These are phyloP conservation scores for Rosa persica DNA, from an alignment of 306 rosid genomes.

Conservation along the genomic window DNA sequence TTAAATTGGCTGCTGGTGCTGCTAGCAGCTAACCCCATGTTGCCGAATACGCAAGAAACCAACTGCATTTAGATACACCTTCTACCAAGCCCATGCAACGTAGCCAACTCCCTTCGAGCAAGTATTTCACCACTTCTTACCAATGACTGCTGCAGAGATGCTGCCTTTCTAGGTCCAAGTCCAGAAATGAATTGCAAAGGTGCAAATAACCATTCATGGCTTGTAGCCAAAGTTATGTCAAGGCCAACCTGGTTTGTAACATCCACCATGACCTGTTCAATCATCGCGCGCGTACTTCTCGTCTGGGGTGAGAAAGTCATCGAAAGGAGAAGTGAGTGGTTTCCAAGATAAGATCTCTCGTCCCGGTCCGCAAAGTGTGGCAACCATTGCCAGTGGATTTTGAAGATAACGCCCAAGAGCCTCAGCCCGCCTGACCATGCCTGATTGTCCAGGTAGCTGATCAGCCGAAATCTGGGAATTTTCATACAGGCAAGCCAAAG, in stretches of 20 bases:
- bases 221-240: not conserved
- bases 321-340: not conserved
- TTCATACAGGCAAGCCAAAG: conserved; percentile 81
- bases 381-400: conserved; percentile 84
- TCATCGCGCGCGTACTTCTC: not conserved
- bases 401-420: conserved; percentile 86
- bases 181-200: not conserved
- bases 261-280: not conserved
- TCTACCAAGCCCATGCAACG: not conserved
- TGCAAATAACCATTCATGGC: not conserved
- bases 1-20: not conserved
- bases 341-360: not conserved
- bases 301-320: not conserved
- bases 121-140: not conserved
- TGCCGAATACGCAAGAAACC: not conserved
- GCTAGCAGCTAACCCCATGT: not conserved
- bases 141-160: not conserved
- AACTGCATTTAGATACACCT: not conserved
- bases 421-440: conserved; percentile 50
- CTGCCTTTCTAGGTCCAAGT: not conserved
- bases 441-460: conserved; percentile 80
- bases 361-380: conserved; percentile 29
- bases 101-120: not conserved
- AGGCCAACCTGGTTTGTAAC: not conserved
- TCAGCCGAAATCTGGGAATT: conserved; percentile 83